A percentile compares a stretch with the other conserved stretches of the same genome.
These are phyloP conservation scores for Zygnema cylindricum DNA, from an alignment of 139 green algal genomes.

Conservation along the genomic window DNA sequence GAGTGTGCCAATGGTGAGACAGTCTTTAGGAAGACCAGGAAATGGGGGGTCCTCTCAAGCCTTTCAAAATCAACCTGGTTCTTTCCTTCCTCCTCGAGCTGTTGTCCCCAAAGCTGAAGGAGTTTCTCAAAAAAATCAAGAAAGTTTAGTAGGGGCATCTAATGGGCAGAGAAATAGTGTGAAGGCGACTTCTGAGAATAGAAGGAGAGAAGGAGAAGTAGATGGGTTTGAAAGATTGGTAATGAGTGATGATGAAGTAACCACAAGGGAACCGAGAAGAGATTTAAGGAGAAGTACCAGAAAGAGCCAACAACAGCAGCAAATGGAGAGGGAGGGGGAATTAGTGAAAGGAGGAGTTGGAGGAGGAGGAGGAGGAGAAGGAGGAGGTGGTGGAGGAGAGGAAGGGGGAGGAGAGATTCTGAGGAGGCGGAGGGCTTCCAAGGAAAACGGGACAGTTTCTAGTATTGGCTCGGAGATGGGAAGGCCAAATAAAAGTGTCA, in stretches of 20 bases:
- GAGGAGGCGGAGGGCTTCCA: background rate
- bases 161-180: background rate
- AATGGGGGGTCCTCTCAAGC: background rate
- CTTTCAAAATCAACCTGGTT: background rate
- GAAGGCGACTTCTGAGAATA: too few relatives aligned
- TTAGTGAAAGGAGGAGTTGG: background rate
- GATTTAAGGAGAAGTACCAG: background rate
- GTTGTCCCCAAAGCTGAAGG: background rate
- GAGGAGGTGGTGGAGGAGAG: background rate
- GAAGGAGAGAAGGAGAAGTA: background rate
- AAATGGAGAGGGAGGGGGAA: background rate
- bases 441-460: background rate
- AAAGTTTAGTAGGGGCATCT: background rate
- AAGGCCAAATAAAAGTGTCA: background rate
- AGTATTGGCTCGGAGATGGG: background rate
- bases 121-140: background rate
- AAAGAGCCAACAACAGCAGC: background rate
- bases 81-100: background rate
- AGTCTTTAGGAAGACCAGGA: background rate
- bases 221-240: background rate
- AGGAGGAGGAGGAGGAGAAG: background rate
- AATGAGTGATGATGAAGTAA: background rate
- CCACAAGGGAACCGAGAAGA: background rate
- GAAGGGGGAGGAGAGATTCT: background rate
- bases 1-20: background rate